Evolutionary conservation across 2,329 filamentous ascomycete species (phyloP), one percentile per base, ranked within the genome.

Genomic region (Scedosporium dehoogii): DNA sequence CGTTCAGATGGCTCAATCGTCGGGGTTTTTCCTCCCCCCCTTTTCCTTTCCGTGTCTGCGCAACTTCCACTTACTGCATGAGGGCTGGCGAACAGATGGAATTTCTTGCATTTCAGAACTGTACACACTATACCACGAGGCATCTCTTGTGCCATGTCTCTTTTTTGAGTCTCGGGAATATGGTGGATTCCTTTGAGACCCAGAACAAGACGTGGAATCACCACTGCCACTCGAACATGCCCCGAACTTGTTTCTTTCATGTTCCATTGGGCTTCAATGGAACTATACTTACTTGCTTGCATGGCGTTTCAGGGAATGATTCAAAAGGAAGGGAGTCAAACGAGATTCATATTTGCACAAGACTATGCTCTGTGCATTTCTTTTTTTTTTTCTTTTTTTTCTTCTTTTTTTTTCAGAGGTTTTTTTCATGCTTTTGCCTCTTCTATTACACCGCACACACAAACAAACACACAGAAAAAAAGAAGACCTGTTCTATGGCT

Each of bases 151-250:
- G 33, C 23, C 29, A 42, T 42, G 62, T 48, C 53, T 33, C 25
- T 53, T 63, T 60, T 60, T 61, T 59, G 71, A 71, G 71, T 72
- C 73, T 65, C 64, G 70, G 69, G 68, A 67, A 65, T 66, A 65
- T 66, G 58, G 64, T 65, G 55, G 27, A 53, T 65, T 63, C 41
- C 60, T 64, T 56, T 62, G 16, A 60, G 42, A 64, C 33, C 10
- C 33, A 38, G 9, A 38, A 38, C 33, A 38, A 38, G 33, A 38
- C 33, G 33, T 38, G 33, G 33, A 38, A 38, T 53, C 23, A 53
- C 16, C 18, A 33, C 29, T 29, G 53, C 18, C 53, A n/a, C 53
- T 57, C 12, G 23, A 63, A 58, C 27, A 53, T n/a, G 29, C 27
- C 48, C 44, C 56, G 56, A 57, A 60, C 12, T 59, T 58, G 60